A percentile compares a stretch with the other conserved stretches of the same genome.
Conservation (phyloP, 108 stramenopile genomes). For the Discostella stelligeroides region DNA sequence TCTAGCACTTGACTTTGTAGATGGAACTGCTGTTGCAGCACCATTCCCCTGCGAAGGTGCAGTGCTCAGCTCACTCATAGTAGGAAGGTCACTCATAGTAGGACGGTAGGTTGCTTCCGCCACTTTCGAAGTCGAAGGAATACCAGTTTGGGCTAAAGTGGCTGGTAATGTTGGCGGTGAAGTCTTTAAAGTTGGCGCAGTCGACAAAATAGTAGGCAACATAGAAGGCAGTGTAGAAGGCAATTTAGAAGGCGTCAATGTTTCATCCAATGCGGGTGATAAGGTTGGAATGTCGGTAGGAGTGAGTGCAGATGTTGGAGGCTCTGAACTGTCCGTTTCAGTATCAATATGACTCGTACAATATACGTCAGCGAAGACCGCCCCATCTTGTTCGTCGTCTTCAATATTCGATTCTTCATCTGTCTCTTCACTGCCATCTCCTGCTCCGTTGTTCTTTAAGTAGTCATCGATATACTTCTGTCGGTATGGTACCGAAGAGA, state of each 20-base stretch:
- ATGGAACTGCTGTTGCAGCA: no score
- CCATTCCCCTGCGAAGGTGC: no score
- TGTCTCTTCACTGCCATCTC: not conserved
- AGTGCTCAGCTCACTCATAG: no score
- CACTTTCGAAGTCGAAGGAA: no score
- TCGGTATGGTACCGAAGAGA: not conserved
- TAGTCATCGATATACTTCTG: not conserved
- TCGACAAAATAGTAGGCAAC: not conserved
- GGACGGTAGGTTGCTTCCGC: no score
- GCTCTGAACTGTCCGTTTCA: not conserved
- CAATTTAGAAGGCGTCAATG: conserved; percentile 4
- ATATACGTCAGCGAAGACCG: not conserved
- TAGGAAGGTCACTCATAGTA: no score
- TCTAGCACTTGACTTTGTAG: no score
- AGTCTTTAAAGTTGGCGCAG: no score
- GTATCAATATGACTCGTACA: not conserved
- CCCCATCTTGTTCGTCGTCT: no score
- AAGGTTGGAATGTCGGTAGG: not conserved
- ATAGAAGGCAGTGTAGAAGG: no score
- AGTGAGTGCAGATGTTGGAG: not conserved
- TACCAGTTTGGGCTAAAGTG: no score
- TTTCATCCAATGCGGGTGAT: not conserved
- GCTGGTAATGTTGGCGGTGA: not conserved
- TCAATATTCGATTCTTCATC: not conserved
- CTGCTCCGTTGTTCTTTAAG: not conserved